A percentile compares a stretch with the other conserved stretches of the same genome.
Evolutionary conservation across 2,329 filamentous ascomycete species (phyloP).

Genomic region (Dothideomycetes sp.): DNA sequence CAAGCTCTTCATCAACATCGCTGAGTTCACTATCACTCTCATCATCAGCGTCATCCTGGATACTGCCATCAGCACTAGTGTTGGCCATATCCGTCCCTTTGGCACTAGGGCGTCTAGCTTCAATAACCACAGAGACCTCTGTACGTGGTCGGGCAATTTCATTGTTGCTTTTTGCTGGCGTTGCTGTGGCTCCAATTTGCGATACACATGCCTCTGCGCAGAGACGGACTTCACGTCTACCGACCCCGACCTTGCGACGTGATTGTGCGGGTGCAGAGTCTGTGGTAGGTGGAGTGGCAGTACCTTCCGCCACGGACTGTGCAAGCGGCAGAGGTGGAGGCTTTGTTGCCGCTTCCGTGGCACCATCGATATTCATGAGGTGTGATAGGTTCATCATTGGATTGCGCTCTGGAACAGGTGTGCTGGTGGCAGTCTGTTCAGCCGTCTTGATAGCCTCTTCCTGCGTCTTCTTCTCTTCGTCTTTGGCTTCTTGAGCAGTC

Average conservation of each 20-base stretch:
- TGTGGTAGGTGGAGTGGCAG: conserved; percentile 14
- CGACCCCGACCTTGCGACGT: conserved; percentile 48
- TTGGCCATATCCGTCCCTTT: conserved; percentile 32
- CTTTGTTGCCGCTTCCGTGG: conserved; percentile 14
- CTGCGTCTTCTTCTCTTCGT: conserved; percentile 14
- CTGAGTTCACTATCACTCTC: conserved; percentile 49
- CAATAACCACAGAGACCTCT: conserved; percentile 23
- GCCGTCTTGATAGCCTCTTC: conserved; percentile 19
- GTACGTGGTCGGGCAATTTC: conserved; percentile 3
- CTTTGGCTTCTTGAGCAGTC: conserved; percentile 20
- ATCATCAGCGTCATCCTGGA: conserved; percentile 46
- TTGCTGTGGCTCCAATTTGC: conserved; percentile 18
- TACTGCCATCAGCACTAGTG: conserved; percentile 40
- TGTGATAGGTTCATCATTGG: conserved; percentile 26
- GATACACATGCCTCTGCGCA: conserved; percentile 49
- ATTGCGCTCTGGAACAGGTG: conserved; percentile 18
- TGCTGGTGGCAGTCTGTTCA: conserved; percentile 13
- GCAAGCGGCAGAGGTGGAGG: neutral
- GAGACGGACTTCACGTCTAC: conserved; percentile 49
- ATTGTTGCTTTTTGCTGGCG: conserved; percentile 5
- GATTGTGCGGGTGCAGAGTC: conserved; percentile 13
- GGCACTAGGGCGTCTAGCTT: conserved; percentile 15
- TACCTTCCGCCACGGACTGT: conserved; percentile 17
- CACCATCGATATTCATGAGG: conserved; percentile 27
- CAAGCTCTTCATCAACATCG: conserved; percentile 37